These are phyloP conservation scores for Aspergillus olivimuriae DNA, from an alignment of 495 filamentous ascomycete genomes.

Conservation along the genomic window DNA sequence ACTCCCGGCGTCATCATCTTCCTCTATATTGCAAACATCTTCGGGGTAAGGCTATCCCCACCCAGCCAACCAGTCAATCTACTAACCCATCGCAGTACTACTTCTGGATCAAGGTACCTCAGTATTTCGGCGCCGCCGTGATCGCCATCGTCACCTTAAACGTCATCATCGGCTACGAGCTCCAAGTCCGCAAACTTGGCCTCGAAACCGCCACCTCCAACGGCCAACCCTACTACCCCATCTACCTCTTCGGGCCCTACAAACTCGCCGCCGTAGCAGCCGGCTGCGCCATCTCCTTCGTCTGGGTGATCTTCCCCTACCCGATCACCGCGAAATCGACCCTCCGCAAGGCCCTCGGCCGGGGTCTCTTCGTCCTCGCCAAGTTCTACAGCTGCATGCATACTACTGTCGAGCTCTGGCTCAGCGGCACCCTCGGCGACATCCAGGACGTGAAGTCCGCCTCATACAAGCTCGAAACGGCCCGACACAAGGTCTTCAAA, in stretches of 20 bases:
- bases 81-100: constrained; percentile 35
- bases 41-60: constrained; percentile 37
- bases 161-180: constrained; percentile 67
- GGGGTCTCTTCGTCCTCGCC: constrained; percentile 63
- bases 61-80: not conserved
- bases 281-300: constrained; percentile 64
- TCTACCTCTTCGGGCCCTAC: constrained; percentile 63
- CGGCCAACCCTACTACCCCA: constrained; percentile 63
- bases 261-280: constrained; percentile 62
- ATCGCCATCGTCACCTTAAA: constrained; percentile 61
- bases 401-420: constrained; percentile 53
- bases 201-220: constrained; percentile 45
- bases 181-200: constrained; percentile 66
- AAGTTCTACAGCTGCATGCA: constrained; percentile 66
- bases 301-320: constrained; percentile 75
- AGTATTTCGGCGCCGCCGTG: constrained; percentile 53
- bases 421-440: constrained; percentile 53
- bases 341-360: constrained; percentile 58
- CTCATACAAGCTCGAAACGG: constrained; percentile 13
- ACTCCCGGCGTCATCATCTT: constrained; percentile 59
- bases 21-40: constrained; percentile 59
- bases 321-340: constrained; percentile 64
- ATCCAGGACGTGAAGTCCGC: constrained; percentile 19
- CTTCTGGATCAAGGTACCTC: constrained; percentile 58
- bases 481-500: constrained; percentile 25